Evolutionary conservation across 2,329 filamentous ascomycete species (phyloP), one percentile per base, ranked within the genome.

Genomic region (Elsinoe fawcettii): DNA sequence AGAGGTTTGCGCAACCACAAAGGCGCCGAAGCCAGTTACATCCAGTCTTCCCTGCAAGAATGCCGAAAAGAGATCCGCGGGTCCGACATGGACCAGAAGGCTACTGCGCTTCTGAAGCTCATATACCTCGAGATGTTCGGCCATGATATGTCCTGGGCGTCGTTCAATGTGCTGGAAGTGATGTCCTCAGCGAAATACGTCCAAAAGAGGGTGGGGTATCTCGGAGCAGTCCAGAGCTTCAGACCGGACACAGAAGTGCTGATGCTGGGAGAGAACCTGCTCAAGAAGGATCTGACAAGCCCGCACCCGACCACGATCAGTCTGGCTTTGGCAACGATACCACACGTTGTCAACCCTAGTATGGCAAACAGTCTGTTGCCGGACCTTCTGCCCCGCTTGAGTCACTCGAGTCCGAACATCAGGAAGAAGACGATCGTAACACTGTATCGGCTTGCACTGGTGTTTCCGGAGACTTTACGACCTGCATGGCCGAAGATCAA

Each of bases 101-200:
- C 93, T 18, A 97, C 90, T 32, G 93, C 93, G 46, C 80, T 99
- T 56, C 78, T 99, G 67, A 99, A 99, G 77, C 81, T 99, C 65
- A 86, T 96, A 55, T 99, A 99, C 71, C 83, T 99, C 63, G 93
- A 99, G 71, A 99, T 99, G 93, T 91, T 97, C 65, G 93, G 93
- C 12, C 88, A 97, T 70, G 93, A 97, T 73, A 99, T 99, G 93
- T 96, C 92, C 2, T 99, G 93, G 93, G 93, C 93, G 3, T 91
- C 91, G 11, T 99, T 99, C 74, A 89, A 99, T 71, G 92, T 97
- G 55, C 85, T 99, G 49, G 93, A 99, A 75, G 93, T 99, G 74
- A 99, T 99, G 93, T 95, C 91, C 36, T 95, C 90, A 37, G 80
- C 87, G 49, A 97, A 96, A 70, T 95, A 95, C 71, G 81, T 90